phyloP scores from a whole-genome alignment of 768 basidiomycete genomes.

The Tulasnella sp. region DNA sequence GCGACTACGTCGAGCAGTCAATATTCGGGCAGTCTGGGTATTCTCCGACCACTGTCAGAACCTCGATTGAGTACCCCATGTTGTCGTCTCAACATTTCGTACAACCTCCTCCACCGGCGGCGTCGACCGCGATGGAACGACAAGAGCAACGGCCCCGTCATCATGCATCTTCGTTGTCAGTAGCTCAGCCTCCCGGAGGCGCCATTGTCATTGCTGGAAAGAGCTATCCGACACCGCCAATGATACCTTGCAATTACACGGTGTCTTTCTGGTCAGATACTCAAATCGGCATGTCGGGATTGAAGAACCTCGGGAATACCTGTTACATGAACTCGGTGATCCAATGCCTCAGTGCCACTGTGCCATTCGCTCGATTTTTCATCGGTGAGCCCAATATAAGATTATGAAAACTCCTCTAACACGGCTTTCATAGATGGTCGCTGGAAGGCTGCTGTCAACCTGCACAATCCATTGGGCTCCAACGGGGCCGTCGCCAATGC shows the following conservation, averaged over 20 bases:
- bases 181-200: constrained; percentile 24
- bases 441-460: constrained; percentile 77
- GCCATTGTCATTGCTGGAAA: constrained; percentile 25
- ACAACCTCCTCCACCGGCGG: constrained; percentile 71
- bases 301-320: constrained; percentile 94
- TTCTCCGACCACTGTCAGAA: constrained; percentile 29
- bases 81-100: constrained; percentile 48
- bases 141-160: constrained; percentile 51
- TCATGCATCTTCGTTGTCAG: constrained; percentile 9
- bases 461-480: constrained; percentile 74
- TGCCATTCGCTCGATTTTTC: constrained; percentile 89
- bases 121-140: constrained; percentile 55
- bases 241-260: constrained; percentile 64
- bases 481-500: constrained; percentile 71
- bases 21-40: constrained; percentile 33
- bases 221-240: constrained; percentile 31
- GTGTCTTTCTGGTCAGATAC: constrained; percentile 76
- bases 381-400: constrained; percentile 42
- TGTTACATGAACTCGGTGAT: constrained; percentile 99
- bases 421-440: constrained; percentile 43
- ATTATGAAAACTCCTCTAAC: background rate
- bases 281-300: constrained; percentile 65
- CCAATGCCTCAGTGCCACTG: constrained; percentile 90
- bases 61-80: constrained; percentile 73
- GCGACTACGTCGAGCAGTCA: constrained; percentile 71